A percentile compares a stretch with the other conserved stretches of the same genome.
These are phyloP conservation scores for Sporobolomyces pararoseus DNA, from an alignment of 768 basidiomycete species.

Conservation along the genomic window DNA sequence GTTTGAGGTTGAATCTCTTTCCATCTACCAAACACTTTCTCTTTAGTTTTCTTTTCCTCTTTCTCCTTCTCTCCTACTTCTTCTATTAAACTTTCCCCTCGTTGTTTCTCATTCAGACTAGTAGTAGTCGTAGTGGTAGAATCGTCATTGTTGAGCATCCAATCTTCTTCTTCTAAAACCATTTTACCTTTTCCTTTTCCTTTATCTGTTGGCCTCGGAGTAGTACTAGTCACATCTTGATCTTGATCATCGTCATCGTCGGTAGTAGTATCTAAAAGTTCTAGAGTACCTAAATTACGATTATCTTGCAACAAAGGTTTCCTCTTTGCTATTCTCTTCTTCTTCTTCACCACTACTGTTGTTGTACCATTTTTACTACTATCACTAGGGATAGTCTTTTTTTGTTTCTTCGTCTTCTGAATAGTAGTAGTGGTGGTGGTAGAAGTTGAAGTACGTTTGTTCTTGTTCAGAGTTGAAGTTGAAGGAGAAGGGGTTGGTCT, in stretches of 20 bases:
- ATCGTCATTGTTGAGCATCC: constrained; percentile 7
- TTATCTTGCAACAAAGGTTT: constrained; percentile 12
- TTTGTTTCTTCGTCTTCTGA: constrained; percentile 4
- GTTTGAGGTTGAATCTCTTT: too few relatives aligned
- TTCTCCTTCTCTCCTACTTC: neutral
- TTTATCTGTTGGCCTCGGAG: neutral
- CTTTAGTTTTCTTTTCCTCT: neutral
- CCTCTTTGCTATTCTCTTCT: neutral
- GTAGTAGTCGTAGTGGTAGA: too few relatives aligned
- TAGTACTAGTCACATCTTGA: too few relatives aligned
- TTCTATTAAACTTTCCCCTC: too few relatives aligned
- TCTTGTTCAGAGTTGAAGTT: neutral
- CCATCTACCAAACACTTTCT: neutral
- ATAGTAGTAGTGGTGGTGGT: neutral
- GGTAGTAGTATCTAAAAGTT: constrained; percentile 26
- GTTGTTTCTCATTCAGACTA: too few relatives aligned
- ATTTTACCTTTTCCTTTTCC: constrained; percentile 18
- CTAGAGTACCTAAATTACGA: constrained; percentile 35
- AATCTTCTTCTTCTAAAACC: constrained; percentile 32
- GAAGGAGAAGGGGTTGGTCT: constrained; percentile 6
- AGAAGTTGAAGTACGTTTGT: neutral
- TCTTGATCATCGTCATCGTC: constrained; percentile 19
- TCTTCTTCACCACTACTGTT: too few relatives aligned
- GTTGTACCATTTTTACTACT: too few relatives aligned
- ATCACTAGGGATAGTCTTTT: neutral